Evolutionary conservation across 1,139 yeast genomes (phyloP), one percentile per base, ranked within the genome.

Genomic region (Debaryomycetaceae sp.): DNA sequence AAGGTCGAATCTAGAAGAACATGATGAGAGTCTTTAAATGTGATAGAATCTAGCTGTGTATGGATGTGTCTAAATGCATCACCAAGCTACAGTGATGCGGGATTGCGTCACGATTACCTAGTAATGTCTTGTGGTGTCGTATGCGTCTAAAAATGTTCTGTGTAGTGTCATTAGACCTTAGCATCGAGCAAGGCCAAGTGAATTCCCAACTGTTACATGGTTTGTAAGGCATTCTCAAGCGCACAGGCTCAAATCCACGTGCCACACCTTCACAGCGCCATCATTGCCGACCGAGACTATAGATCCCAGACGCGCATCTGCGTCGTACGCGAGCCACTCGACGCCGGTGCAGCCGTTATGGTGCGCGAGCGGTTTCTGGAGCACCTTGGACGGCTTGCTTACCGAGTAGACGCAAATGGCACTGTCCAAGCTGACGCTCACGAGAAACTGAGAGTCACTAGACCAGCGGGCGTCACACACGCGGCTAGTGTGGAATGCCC

Each of bases 401-500:
- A 82, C 86, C 8, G 92, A 80, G 53, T 86, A 90, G 12, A 90
- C 60, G 37, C 76, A 75, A 26, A 92, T 59, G 33, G 80, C 78
- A 10, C 94, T 77, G 47, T 90, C 99, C 32, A 85, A 61, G 0
- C 95, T 83, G 1, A 80, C 93, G 36, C 90, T 74, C 14, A 77
- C 79, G 28, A 82, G 68, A 40, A 67, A 75, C 40, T 77, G 73
- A 32, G 85, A 80, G 40, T 80, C 86, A 3, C 60, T 53, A 26
- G 78, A 69, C 97, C 97, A 90, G 21, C 73, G 56, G 28, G 92
- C 80, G 23, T 78, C 73, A 32, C 73, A 75, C 35, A 90, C 79
- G 34, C 71, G 75, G 32, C 94, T 77, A 3, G 87, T 80, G 51
- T 92, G 96, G 74, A 82, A 87, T 1, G 94, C 79, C 99, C 99